Evolutionary conservation across 495 filamentous ascomycete genomes (phyloP), one percentile per base, ranked within the genome.

Genomic region (Mytilinidion resinicola): DNA sequence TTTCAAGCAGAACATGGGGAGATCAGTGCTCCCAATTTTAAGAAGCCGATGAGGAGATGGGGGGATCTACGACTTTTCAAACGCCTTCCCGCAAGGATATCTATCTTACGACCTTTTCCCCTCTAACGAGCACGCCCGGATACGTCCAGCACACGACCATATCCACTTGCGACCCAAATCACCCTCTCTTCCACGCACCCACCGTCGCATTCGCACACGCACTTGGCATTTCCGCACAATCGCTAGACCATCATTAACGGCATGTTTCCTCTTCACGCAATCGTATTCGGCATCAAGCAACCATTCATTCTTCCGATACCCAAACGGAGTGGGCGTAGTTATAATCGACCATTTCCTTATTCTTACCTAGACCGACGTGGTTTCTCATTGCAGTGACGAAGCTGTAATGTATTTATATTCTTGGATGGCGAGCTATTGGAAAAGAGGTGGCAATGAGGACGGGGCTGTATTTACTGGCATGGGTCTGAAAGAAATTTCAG

Each of bases 1-100:
- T 30, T 30, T 30, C 25, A 6, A 30, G 25, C 19, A 60, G 72
- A 38, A 62, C 63, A 64, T 72, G 70, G 41, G 63, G 63, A 12
- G 48, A 48, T 52, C 49, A 57, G 20, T 62, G 60, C 25, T 43
- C 36, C 9, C 57, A 61, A 35, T 48, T 61, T 1, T 60, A 48
- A 25, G 42, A 6, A 42, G 17, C 12, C 11, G 39, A 39, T 39
- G 14, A 14, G 14, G 9, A 9, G 37, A 14, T 39, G 14, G 37
- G 39, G 17, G 39, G 3, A 17, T 2, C 12, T 42, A 14, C 17
- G 17, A 42, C 17, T 42, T 42, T 17, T 17, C 12, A 42, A 17
- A 14, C 17, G 39, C 12, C 1, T 1, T 42, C 9, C 25, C 25
- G 25, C 25, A 30, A 30, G 39, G 17, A 17, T 12, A 14, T 42